Percentiles rank a stretch among this genome's conserved stretches.
Conservation (phyloP, 2,329 filamentous ascomycete species). For the Hymenoscyphus salicellus region DNA sequence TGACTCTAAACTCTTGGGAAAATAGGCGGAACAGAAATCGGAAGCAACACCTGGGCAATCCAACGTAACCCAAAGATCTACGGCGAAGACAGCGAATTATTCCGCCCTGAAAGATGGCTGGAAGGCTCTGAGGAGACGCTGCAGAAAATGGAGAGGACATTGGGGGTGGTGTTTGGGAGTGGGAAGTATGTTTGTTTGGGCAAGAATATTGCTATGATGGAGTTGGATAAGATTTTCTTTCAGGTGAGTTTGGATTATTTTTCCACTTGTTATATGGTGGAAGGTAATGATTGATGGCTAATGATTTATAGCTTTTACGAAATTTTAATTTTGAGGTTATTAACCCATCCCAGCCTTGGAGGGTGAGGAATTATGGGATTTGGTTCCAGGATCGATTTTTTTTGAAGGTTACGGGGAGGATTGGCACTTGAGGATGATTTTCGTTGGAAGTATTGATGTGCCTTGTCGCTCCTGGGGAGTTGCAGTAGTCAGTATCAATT, state of each 20-base stretch:
- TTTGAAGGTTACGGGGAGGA: constrained; percentile 12
- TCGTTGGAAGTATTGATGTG: no score
- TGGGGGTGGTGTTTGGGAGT: constrained; percentile 45
- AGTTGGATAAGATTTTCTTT: constrained; percentile 48
- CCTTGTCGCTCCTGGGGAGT: no score
- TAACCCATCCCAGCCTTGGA: constrained; percentile 20
- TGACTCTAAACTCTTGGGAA: no score
- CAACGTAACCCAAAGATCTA: constrained; percentile 38
- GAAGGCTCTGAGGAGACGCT: constrained; percentile 28
- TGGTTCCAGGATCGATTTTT: constrained; percentile 19
- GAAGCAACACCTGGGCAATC: constrained; percentile 37
- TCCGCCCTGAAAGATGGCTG: constrained; percentile 50
- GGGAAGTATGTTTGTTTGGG: constrained; percentile 47
- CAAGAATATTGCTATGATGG: constrained; percentile 47
- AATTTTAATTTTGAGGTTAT: constrained; percentile 22
- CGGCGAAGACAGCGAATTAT: constrained; percentile 41
- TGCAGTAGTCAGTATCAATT: no score
- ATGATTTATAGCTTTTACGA: constrained; percentile 2
- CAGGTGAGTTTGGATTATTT: constrained; percentile 39
- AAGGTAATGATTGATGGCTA: no score
- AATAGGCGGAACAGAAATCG: constrained; percentile 18
- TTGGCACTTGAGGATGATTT: not conserved
- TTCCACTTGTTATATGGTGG: not conserved
- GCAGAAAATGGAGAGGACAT: constrained; percentile 39
- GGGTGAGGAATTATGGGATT: constrained; percentile 14